Base-by-base conservation (phyloP, 352 stramenopile genomes). In the Albugo candida region DNA sequence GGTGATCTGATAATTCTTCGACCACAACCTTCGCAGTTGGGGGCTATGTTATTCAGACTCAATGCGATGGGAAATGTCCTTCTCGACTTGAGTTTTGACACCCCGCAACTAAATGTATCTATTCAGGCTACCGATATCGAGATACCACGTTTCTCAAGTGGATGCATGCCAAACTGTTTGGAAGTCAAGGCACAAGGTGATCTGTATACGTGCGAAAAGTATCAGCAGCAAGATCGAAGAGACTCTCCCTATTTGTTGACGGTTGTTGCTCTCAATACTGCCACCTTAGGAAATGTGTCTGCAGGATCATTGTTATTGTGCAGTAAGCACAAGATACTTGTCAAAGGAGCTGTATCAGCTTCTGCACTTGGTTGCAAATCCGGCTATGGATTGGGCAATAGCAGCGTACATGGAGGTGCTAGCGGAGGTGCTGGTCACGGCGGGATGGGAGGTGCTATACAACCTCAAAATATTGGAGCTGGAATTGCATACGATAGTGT, bases 401-500 rank as follows among this genome's bases (percentile, higher is more conserved):
- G 68, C 45, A 54, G 60, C n/a, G 41, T 77, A 20, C 52, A 51
- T 19, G 54, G 60, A 12, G 67, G 63, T 45, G 69, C 71, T 20
- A 83, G 71, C 36, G 71, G 71, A 40, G 71, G 71, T 6, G 71
- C 71, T 44, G 71, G 71, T n/a, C 71, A 83, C 58, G 71, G 71
- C 43, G 71, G 71, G 39, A 55, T 61, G 37, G 71, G 71, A 21
- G 71, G 71, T 6, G 77, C 80, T 19, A 54, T 81, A 34, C 54
- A 79, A 51, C 71, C 71, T 8, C 67, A 60, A 19, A 67, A 67
- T 47, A 59, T 40, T 52, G 71, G 68, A 18, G 68, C 57, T 27
- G 71, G 71, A 2, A 27, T 47, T 37, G 46, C 52, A 1, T 80
- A 79, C 37, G 68, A 81, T 41, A 60, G 58, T 38, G 54, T 49